Conservation (phyloP, 176 grass and related monocot genomes). For the Panicum miliaceum region DNA sequence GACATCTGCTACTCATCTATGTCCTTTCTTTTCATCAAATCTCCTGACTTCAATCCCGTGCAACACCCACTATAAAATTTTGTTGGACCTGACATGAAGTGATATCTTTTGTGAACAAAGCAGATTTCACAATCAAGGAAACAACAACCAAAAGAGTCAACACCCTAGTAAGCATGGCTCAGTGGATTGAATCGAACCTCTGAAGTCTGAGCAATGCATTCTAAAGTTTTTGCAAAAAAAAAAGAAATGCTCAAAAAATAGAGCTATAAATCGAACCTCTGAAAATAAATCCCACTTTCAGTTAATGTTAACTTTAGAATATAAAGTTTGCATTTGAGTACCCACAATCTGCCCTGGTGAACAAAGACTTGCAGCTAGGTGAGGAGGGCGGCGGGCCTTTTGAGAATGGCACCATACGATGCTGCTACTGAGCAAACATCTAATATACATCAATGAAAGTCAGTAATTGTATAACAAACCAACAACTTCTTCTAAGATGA, state of each 20-base stretch:
- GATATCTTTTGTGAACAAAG: not conserved
- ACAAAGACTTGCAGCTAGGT: not conserved
- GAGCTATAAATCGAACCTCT: not conserved
- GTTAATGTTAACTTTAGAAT: not conserved
- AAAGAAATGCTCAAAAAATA: not conserved
- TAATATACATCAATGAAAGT: not conserved
- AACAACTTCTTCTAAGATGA: not conserved
- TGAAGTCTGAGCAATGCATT: not conserved
- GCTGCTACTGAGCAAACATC: not conserved
- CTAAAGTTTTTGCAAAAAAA: not conserved
- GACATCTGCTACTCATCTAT: not conserved
- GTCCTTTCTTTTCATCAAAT: not conserved
- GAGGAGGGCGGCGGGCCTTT: not conserved
- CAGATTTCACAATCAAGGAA: not conserved
- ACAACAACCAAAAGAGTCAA: not conserved
- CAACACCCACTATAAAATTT: not conserved
- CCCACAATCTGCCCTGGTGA: not conserved
- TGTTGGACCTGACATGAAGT: not conserved
- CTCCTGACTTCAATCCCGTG: not conserved
- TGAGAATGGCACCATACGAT: not conserved
- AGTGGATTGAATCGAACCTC: not conserved
- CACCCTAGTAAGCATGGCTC: not conserved
- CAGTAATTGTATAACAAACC: not conserved
- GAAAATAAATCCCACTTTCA: slow-evolving; percentile 1
- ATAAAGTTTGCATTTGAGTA: not conserved